Conservation (phyloP, 805 yeast genomes). For the Kluyveromyces wickerhamii region DNA sequence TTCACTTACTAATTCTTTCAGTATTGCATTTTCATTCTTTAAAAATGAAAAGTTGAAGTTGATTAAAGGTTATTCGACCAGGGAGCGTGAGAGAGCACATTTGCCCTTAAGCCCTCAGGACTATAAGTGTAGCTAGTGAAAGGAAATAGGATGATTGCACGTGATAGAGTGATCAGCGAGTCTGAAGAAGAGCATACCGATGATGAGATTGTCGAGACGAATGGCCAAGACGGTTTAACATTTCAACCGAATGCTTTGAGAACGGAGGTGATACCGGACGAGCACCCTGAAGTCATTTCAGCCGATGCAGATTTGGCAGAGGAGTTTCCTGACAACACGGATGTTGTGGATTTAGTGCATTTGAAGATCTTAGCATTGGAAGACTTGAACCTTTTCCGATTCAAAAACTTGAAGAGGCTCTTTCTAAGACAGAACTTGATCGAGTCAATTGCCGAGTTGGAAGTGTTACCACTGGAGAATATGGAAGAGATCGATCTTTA, state of each 20-base stretch:
- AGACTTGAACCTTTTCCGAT: slow-evolving; percentile 50
- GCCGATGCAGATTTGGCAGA: slow-evolving; percentile 62
- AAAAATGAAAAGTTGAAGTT: too few species aligned
- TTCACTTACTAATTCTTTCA: slow-evolving; percentile 1
- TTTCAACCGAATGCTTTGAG: too few species aligned
- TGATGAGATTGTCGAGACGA: not conserved
- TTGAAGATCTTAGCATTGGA: slow-evolving; percentile 57
- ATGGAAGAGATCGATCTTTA: slow-evolving; percentile 80
- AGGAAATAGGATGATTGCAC: too few species aligned
- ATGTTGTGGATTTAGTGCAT: slow-evolving; percentile 59
- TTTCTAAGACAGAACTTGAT: slow-evolving; percentile 81
- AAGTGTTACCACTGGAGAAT: slow-evolving; percentile 44
- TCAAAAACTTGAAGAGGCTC: slow-evolving; percentile 47
- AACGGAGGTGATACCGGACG: slow-evolving; percentile 27
- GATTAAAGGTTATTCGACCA: too few species aligned
- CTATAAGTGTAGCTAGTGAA: too few species aligned
- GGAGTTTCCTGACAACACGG: slow-evolving; percentile 49
- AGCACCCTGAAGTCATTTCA: slow-evolving; percentile 43
- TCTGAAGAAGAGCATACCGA: not conserved
- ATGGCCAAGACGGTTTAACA: too few species aligned
- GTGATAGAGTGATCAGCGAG: not conserved
- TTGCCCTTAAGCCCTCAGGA: too few species aligned
- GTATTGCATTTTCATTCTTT: too few species aligned
- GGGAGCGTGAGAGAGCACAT: too few species aligned
- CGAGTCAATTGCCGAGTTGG: slow-evolving; percentile 64